Base-by-base conservation (phyloP, 768 basidiomycete species). In the Suillus tomentosus region DNA sequence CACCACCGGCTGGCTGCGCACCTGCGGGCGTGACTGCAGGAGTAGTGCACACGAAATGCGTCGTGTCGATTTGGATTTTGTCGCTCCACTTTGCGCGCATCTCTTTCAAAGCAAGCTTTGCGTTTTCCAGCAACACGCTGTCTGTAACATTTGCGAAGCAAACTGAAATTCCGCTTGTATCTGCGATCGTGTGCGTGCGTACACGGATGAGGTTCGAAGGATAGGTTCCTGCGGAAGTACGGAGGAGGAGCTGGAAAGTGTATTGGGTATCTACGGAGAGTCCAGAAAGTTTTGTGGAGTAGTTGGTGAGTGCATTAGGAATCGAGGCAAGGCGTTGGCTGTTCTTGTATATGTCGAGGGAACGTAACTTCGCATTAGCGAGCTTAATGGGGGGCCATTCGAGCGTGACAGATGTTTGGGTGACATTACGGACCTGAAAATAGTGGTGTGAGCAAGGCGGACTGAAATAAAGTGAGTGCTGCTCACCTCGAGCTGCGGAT, bases 31-130 rank as follows among this genome's bases (percentile, higher is more conserved):
- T 88, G 11, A 87, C 84, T 1, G 88, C 90, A 3, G 95, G 94
- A 0, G 92, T 94, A 19, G 95, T 96, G 73, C 95, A 96, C 48
- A 98, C 95, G 68, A 97, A 99, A 76, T 99, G 96, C 0, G 96
- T 98, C 11, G 96, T 99, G 73, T 99, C 96, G 64, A 99, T 96
- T 79, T 96, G 93, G 47, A 99, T 95, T 71, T 87, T 91, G 68
- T 96, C 91, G 70, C 88, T 92, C 89, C 91, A 95, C 68, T 90
- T 90, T 0, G 94, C 96, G 48, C 83, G 85, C 91, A 99, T 97
- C 70, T 92, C 88, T 54, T 83, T 74, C 61, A 99, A 77, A 9
- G 94, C 93, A 62, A 86, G 74, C 75, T 93, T 94, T 39, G 91
- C 88, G 66, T 95, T 88, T 71, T 92, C 90, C 62, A 96, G 81